These are phyloP conservation scores for Russula vinacea DNA, from an alignment of 768 basidiomycete genomes.

Conservation along the genomic window DNA sequence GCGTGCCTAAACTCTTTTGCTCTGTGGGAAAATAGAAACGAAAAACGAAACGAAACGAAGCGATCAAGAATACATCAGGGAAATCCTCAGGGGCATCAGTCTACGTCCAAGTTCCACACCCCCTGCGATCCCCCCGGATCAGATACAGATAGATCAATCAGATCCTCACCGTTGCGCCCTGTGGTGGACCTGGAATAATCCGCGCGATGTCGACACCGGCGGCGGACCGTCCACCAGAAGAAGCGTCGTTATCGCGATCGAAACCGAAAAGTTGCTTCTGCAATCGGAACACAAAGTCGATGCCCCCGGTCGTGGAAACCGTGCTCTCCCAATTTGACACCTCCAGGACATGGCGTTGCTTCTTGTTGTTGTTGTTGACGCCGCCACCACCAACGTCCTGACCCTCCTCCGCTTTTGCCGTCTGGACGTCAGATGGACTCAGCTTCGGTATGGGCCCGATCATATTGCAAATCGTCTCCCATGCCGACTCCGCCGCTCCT, in stretches of 20 bases:
- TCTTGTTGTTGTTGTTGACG: too few relatives aligned
- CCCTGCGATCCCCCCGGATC: background rate
- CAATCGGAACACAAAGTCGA: conserved; percentile 4
- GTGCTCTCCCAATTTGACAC: background rate
- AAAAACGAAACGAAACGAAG: too few relatives aligned
- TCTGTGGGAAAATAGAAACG: background rate
- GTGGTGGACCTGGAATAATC: conserved; percentile 14
- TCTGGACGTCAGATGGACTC: background rate
- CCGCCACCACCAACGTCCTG: background rate
- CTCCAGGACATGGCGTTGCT: background rate
- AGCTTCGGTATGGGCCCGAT: conserved; percentile 16
- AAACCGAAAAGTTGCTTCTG: background rate
- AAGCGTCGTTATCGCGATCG: background rate
- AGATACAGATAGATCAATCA: background rate
- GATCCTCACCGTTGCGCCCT: conserved; percentile 1
- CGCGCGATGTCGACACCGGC: conserved; percentile 9
- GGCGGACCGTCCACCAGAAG: background rate
- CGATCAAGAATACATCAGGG: too few relatives aligned
- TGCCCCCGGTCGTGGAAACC: background rate
- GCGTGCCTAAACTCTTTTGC: background rate
- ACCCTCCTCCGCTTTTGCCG: background rate
- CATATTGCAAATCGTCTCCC: conserved; percentile 17
- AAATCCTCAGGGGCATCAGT: background rate
- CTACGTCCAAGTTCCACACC: background rate
- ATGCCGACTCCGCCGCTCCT: conserved; percentile 31